Base-by-base conservation (phyloP, 441 rosid genomes). In the Gossypium laxum region DNA sequence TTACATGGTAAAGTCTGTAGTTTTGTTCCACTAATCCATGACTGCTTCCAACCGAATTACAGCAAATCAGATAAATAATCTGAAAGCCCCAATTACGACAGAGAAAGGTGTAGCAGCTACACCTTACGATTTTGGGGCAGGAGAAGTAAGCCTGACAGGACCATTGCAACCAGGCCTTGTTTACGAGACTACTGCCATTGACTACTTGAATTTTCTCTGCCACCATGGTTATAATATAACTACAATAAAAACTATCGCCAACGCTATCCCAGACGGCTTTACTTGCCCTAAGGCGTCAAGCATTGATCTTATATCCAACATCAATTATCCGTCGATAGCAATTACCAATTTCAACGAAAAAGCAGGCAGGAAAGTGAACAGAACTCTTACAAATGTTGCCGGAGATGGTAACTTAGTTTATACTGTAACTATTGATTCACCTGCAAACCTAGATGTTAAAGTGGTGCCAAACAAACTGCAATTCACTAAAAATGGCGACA, bases 281-380 rank as follows among this genome's bases (percentile, higher is more conserved):
- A 60, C 80, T 52, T 89, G 93, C 74, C 85, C 91, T 10, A 56
- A 62, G 28, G 84, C 80, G 2, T 86, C 89, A 3, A 82, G 69
- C 52, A 5, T 72, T 3, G 86, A 81, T 76, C 70, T 76, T 17
- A 81, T 88, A 73, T 83, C 90, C 14, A 82, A 84, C 59, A 80
- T 92, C 77, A 90, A 88, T 77, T 88, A 88, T 60, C 96, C 96
- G 11, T 88, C 96, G 1, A 88, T 92, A 32, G 81, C 86, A 8
- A 78, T 90, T 63, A 81, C 85, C 41, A 78, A 76, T 41, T 73
- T 83, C 70, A 67, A 68, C 2, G 78, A 69, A 8, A 83, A 69
- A 50, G 71, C 69, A 51, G 80, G 76, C 72, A 83, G 63, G 83
- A 86, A 60, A 14, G 61, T 90, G 22, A 72, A 55, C n/a, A 83